Base-by-base conservation (phyloP, 345 rosid genomes). In the Aquilaria malaccensis region DNA sequence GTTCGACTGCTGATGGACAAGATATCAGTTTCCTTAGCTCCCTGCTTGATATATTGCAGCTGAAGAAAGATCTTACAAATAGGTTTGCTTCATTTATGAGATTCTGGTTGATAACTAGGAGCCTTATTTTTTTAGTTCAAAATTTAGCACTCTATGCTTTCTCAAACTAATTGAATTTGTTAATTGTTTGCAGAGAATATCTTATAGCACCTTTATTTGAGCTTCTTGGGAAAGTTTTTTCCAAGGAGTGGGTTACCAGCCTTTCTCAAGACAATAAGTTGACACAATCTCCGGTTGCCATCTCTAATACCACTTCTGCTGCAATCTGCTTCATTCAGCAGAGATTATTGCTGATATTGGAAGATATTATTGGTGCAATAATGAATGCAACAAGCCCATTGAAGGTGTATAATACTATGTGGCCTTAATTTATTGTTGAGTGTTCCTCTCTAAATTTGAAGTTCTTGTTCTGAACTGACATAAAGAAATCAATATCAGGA, bases 121-220 rank as follows among this genome's bases (percentile, higher is more conserved):
- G 58, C 66, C 43, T 32, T 22, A 22, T 22, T 22, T 0, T 22
- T 76, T 48, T 58, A 43, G 47, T 54, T 67, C 50, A n/a, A 30
- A 31, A 49, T 12, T 66, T 55, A 48, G 61, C 52, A n/a, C 30
- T 12, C 10, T n/a, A 52, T 48, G 37, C 2, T n/a, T 58, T 47
- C 59, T 51, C 14, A 14, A 29, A 67, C 48, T 64, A 60, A 58
- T n/a, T 45, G 6, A 31, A 15, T 53, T 22, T 46, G 56, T 59
- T 66, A 5, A 48, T 58, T 60, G 62, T 52, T 55, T 66, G 56
- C 59, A 94, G 99, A 95, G 89, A 79, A 60, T 73, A 56, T 61
- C 85, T 90, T 31, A 52, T 94, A 67, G 86, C 82, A 48, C 83
- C 95, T 53, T 77, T 94, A 70, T 85, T 90, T 73, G 80, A 79